Conservation (phyloP, 371 early-diverging fungal genomes). For the Syncephalis plumigaleata region DNA sequence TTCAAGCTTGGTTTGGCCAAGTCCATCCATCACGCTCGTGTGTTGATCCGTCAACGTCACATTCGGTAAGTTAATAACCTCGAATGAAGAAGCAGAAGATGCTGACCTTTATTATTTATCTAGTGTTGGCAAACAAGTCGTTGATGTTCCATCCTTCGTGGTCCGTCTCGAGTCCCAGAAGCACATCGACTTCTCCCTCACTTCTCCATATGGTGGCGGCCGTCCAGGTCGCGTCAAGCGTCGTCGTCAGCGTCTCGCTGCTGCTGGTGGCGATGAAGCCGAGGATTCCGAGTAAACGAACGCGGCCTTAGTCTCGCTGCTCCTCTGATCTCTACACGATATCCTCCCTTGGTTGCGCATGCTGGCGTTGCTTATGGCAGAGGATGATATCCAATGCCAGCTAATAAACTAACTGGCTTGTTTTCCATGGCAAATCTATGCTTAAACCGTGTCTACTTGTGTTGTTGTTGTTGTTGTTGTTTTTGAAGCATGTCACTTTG, state of each 20-base stretch:
- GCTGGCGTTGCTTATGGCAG: neutral
- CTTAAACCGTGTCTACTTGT: too few species aligned
- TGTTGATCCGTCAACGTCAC: slow-evolving; percentile 96
- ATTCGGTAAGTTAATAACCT: slow-evolving; percentile 45
- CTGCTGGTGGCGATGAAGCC: slow-evolving; percentile 41
- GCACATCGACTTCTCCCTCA: slow-evolving; percentile 97
- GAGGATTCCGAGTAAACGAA: slow-evolving; percentile 24
- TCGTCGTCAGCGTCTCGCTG: slow-evolving; percentile 58
- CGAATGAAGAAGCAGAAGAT: too few species aligned
- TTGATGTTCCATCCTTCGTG: slow-evolving; percentile 90
- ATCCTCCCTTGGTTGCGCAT: neutral
- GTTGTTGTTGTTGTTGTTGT: too few species aligned
- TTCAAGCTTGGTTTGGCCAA: slow-evolving; percentile 98
- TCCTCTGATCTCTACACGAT: neutral
- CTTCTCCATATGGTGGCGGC: slow-evolving; percentile 97
- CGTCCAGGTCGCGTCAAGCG: slow-evolving; percentile 96
- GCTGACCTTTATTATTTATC: slow-evolving; percentile 1
- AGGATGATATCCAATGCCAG: neutral
- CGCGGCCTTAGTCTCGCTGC: neutral
- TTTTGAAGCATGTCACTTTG: too few species aligned
- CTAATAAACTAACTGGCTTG: neutral
- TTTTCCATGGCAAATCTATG: too few species aligned
- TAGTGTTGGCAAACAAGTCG: slow-evolving; percentile 96
- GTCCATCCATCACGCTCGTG: slow-evolving; percentile 99
- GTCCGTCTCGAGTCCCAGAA: slow-evolving; percentile 87